Base-by-base conservation (phyloP, 352 stramenopile species). In the Plasmopara viticola region DNA sequence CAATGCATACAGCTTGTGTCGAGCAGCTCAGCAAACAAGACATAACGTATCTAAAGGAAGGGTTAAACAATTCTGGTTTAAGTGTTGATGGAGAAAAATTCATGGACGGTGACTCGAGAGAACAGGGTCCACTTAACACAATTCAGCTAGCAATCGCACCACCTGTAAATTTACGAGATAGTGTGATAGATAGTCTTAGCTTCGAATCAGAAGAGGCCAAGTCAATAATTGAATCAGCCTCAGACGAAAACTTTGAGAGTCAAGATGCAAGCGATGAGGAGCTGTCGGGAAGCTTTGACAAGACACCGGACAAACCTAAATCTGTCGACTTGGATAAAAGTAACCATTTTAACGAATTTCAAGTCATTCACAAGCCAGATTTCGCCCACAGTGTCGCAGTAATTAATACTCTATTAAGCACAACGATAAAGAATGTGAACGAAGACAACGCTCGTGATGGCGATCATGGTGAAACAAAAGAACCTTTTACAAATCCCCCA, bases 391-490 rank as follows among this genome's bases (percentile, higher is more conserved):
- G 51, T 9, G 66, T 68, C 8, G 28, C 66, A 9, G 51, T 58
- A 4, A 78, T 67, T 40, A 84, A 79, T 40, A 12, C 6, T 12
- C 68, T 61, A 10, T 66, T 71, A 29, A 67, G 70, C 7, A 49
- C 44, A 13, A 41, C 52, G n/a, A 71, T 77, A 48, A 81, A 68
- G 68, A 58, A 64, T 39, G 63, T 66, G 5, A 56, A 56, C 0
- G 61, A 84, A 25, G 64, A 75, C 48, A 86, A 65, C 7, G 72
- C 73, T n/a, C 79, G 69, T 34, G 73, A 82, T n/a, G 55, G 62
- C n/a, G 53, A 60, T 8, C 44, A 56, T 12, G 25, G 34, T n/a
- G 42, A 59, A 17, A 18, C 28, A 28, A 33, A 33, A 25, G 10
- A 35, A 35, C 6, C 31, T 35, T 8, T 8, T 35, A 5, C 31